Evolutionary conservation across 768 basidiomycete species (phyloP).

Genomic region (Lactarius quietus): DNA sequence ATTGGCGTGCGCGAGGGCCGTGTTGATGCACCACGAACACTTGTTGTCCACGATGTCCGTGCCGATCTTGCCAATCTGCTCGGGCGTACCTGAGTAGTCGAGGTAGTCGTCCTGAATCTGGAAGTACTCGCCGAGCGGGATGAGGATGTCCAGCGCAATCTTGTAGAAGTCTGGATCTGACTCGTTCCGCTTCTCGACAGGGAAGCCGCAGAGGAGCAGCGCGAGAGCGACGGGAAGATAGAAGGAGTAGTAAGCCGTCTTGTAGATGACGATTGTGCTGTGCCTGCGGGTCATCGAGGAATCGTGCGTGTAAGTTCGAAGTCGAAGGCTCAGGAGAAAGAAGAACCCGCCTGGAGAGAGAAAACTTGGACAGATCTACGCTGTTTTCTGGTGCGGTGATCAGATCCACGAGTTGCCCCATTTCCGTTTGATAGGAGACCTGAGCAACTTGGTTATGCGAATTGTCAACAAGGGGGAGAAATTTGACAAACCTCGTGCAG

Average conservation of each 20-base stretch:
- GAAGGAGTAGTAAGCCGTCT: slow-evolving; percentile 97
- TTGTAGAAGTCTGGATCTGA: slow-evolving; percentile 60
- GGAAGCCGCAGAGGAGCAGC: slow-evolving; percentile 71
- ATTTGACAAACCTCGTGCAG: slow-evolving; percentile 70
- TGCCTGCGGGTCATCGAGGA: slow-evolving; percentile 48
- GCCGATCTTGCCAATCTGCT: slow-evolving; percentile 93
- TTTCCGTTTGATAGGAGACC: slow-evolving; percentile 84
- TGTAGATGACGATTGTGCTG: slow-evolving; percentile 90
- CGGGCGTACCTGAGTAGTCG: slow-evolving; percentile 87
- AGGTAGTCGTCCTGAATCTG: slow-evolving; percentile 98
- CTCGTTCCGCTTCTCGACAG: slow-evolving; percentile 45
- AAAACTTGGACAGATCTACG: slow-evolving; percentile 87
- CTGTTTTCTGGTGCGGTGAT: slow-evolving; percentile 91
- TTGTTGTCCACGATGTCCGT: slow-evolving; percentile 99
- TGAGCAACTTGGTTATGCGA: slow-evolving; percentile 22
- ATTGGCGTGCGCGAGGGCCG: slow-evolving; percentile 59
- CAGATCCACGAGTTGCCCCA: slow-evolving; percentile 94
- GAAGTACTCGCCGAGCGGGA: slow-evolving; percentile 97
- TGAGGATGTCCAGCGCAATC: slow-evolving; percentile 71
- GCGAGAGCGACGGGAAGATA: slow-evolving; percentile 97
- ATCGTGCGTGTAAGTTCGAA: not conserved
- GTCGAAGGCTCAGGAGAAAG: not conserved
- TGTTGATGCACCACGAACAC: slow-evolving; percentile 95
- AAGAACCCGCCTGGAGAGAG: slow-evolving; percentile 64
- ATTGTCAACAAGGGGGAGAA: not conserved